A percentile compares a stretch with the other conserved stretches of the same genome.
Evolutionary conservation across 2,329 filamentous ascomycete species (phyloP).

Genomic region (Trichoderma breve): DNA sequence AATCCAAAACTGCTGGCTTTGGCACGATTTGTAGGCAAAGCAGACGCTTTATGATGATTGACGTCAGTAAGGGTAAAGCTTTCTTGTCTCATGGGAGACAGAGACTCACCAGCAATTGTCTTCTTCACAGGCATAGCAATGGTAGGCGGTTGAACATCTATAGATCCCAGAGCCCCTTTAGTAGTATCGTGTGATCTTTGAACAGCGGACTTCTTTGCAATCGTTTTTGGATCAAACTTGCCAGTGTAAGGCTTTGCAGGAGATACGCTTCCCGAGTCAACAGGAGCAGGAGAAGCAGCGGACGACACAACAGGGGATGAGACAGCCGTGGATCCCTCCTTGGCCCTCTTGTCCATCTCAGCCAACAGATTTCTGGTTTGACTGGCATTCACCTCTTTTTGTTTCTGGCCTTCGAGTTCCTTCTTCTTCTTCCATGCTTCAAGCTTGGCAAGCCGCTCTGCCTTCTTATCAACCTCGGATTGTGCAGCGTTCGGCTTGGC

Average conservation of each 20-base stretch:
- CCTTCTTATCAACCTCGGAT: constrained; percentile 70
- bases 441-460: constrained; percentile 74
- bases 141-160: constrained; percentile 42
- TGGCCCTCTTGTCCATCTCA: constrained; percentile 70
- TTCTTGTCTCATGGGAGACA: not conserved
- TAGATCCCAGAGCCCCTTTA: constrained; percentile 47
- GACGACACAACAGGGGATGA: constrained; percentile 53
- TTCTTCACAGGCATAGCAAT: constrained; percentile 34
- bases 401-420: constrained; percentile 70
- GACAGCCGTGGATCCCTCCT: constrained; percentile 42
- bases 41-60: constrained; percentile 40
- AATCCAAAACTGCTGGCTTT: constrained; percentile 86
- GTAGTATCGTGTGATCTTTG: constrained; percentile 55
- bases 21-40: constrained; percentile 64
- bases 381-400: constrained; percentile 64
- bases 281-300: constrained; percentile 48
- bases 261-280: constrained; percentile 43
- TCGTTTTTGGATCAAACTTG: constrained; percentile 85
- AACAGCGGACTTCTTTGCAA: constrained; percentile 73
- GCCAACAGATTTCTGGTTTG: constrained; percentile 66
- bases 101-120: constrained; percentile 37
- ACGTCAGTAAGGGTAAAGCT: constrained; percentile 27
- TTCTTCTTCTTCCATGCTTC: constrained; percentile 93
- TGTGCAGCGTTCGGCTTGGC: constrained; percentile 46
- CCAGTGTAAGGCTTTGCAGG: constrained; percentile 64